Evolutionary conservation across 2,329 filamentous ascomycete genomes (phyloP), one percentile per base, ranked within the genome.

Genomic region (Fusarium caatingaense): DNA sequence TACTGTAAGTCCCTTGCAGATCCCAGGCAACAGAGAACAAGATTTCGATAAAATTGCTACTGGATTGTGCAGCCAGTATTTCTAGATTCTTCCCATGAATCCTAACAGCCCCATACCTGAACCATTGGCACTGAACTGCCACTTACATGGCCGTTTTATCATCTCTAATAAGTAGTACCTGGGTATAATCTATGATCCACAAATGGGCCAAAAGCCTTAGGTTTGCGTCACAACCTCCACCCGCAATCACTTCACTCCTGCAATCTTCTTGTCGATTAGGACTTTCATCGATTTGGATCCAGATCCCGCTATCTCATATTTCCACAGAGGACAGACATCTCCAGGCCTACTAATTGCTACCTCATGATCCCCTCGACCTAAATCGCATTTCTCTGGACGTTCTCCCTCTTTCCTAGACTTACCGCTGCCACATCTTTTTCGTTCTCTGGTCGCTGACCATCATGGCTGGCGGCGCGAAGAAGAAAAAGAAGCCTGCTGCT

Each of bases 401-500:
- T 65, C 50, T 34, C 27, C n/a, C 28, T 18, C 32, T 23, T 48
- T 32, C 34, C 23, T 30, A 34, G 25, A 47, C 54, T 42, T 56
- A 45, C 65, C 50, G 32, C 41, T 54, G 49, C 13, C 41, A 47
- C 28, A 15, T n/a, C 20, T 42, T 60, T 47, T 50, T 27, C 32
- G 27, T 44, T 41, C 32, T 55, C 18, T 21, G 40, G 34, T 60
- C 61, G 41, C 37, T 61, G 34, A 51, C 56, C 70, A 75, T 68
- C 71, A 95, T 95, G 92, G 91, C 92, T 60, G 85, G 84, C 45
- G 85, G 84, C 45, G 81, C 83, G 64, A 90, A 93, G 81, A 97
- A 97, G 83, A 97, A 98, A 84, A 97, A 93, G 85, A 98, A 98
- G 87, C 87, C 92, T 58, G 88, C 89, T 27, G 88, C 91, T 32